Percentiles rank a stretch among this genome's conserved stretches.
Conservation (phyloP, 768 basidiomycete genomes). For the Boletus rubescentipes region DNA sequence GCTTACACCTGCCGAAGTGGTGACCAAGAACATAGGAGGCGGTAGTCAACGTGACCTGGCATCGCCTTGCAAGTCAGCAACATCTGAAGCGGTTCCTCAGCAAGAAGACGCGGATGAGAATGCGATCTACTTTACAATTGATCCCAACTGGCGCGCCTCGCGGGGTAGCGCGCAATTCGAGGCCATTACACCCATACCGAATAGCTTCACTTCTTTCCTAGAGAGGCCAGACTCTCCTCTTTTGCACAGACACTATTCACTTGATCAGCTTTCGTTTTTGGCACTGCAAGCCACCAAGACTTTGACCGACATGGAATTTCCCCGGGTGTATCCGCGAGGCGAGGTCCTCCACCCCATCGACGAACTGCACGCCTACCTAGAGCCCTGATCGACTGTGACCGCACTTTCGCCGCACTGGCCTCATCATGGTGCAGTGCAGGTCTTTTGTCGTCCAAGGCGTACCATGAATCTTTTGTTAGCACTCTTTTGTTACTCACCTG, state of each 20-base stretch:
- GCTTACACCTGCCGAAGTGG: not conserved
- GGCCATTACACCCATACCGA: slow-evolving; percentile 26
- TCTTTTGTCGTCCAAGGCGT: not conserved
- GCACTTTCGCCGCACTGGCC: not conserved
- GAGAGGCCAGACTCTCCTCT: slow-evolving; percentile 25
- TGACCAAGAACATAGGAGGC: not conserved
- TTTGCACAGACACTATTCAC: slow-evolving; percentile 21
- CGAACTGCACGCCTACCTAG: slow-evolving; percentile 25
- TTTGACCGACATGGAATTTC: not conserved
- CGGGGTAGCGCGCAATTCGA: slow-evolving; percentile 20
- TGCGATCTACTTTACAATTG: slow-evolving; percentile 31
- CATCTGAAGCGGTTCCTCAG: not conserved
- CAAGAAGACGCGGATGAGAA: slow-evolving; percentile 17
- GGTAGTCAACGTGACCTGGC: not conserved
- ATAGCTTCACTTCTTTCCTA: not conserved
- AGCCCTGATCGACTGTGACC: slow-evolving; percentile 3
- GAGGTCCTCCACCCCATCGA: slow-evolving; percentile 16
- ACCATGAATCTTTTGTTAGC: slow-evolving; percentile 1
- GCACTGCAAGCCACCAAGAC: not conserved
- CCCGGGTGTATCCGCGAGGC: not conserved
- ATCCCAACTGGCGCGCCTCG: slow-evolving; percentile 23
- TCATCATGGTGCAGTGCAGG: not conserved
- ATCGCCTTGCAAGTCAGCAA: not conserved
- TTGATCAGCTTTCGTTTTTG: slow-evolving; percentile 14
- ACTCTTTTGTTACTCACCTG: not conserved